Conservation (phyloP, 768 basidiomycete species). For the Pholiota conissans region DNA sequence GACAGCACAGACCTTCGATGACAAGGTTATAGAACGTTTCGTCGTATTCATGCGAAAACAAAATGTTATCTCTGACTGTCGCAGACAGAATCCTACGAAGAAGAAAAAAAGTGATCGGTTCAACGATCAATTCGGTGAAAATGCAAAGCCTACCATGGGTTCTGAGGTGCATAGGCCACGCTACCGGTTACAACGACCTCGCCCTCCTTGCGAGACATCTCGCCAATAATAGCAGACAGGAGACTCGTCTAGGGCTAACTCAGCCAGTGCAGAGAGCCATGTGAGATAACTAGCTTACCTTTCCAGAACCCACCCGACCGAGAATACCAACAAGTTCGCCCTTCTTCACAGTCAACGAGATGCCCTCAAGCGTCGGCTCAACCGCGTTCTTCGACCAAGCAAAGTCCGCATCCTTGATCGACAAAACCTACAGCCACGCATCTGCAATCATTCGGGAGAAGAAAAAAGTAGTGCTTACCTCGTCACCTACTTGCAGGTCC, state of each 20-base stretch:
- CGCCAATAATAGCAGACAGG: constrained; percentile 80
- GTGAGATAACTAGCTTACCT: constrained; percentile 43
- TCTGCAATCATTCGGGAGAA: too few species aligned
- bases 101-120: not conserved
- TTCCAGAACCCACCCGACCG: constrained; percentile 90
- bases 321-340: constrained; percentile 85
- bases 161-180: constrained; percentile 84
- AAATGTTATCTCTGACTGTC: constrained; percentile 85
- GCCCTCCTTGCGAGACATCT: constrained; percentile 80
- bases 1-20: constrained; percentile 57
- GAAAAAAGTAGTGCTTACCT: constrained; percentile 34
- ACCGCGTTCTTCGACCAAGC: constrained; percentile 62
- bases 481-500: constrained; percentile 55
- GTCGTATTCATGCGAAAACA: constrained; percentile 90
- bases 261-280: not conserved
- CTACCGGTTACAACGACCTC: constrained; percentile 66
- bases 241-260: constrained; percentile 56
- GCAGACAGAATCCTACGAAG: constrained; percentile 74
- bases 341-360: constrained; percentile 73
- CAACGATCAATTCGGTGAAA: not conserved
- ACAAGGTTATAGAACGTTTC: constrained; percentile 81
- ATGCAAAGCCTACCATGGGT: constrained; percentile 62
- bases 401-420: constrained; percentile 79
- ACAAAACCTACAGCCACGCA: constrained; percentile 54
- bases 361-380: constrained; percentile 71